Evolutionary conservation across 2,329 filamentous ascomycete species (phyloP).

Genomic region (Sporothrix brasiliensis): DNA sequence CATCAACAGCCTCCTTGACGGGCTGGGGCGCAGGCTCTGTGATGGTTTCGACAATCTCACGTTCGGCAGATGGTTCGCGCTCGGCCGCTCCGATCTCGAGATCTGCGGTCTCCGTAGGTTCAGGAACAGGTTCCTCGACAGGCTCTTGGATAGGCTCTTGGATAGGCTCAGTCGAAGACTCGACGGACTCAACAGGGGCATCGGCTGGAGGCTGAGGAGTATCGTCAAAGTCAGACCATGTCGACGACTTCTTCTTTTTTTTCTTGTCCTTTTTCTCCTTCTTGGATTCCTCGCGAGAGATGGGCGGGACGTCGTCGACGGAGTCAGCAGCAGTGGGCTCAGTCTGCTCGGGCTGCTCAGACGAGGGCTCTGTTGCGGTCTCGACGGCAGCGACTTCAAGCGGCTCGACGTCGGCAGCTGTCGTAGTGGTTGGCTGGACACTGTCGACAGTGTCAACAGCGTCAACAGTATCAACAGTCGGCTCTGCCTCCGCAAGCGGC

Average conservation of each 20-base stretch:
- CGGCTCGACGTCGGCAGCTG: neutral
- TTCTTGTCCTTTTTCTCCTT: slow-evolving; percentile 30
- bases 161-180: neutral
- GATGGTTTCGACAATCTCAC: neutral
- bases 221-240: neutral
- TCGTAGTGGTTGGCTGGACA: neutral
- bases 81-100: neutral
- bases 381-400: too few species aligned
- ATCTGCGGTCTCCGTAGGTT: neutral
- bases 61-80: neutral
- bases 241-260: slow-evolving; percentile 20
- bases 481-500: neutral
- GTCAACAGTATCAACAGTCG: neutral
- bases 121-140: neutral
- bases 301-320: neutral
- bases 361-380: neutral
- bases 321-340: neutral
- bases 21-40: neutral
- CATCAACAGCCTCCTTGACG: slow-evolving; percentile 5
- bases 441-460: too few species aligned
- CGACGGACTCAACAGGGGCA: neutral
- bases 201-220: neutral
- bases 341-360: neutral
- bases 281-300: slow-evolving; percentile 20
- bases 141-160: neutral